Evolutionary conservation across 176 grass and related monocot genomes (phyloP).

Genomic region (Musa acuminata): DNA sequence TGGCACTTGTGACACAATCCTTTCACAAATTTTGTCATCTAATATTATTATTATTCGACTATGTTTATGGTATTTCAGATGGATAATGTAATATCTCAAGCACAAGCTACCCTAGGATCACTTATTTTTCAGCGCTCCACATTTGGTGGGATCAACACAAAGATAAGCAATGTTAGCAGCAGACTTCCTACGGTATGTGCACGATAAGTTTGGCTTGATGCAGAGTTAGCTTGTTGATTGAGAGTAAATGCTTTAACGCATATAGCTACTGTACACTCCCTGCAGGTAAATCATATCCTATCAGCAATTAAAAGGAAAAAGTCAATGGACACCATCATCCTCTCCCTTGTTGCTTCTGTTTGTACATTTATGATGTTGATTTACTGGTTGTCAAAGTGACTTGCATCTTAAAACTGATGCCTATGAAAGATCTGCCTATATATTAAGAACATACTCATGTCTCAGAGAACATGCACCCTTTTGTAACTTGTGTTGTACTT

Average conservation of each 20-base stretch:
- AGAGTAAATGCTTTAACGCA: neutral
- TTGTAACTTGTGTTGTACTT: neutral
- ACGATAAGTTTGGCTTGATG: neutral
- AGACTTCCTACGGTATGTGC: constrained; percentile 69
- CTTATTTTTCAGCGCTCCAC: constrained; percentile 84
- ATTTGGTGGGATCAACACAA: constrained; percentile 79
- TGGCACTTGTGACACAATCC: no score
- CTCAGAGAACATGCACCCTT: neutral
- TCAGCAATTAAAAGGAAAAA: constrained; percentile 84
- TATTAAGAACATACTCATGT: neutral
- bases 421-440: neutral
- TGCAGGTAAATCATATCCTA: constrained; percentile 85
- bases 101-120: constrained; percentile 75
- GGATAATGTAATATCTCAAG: constrained; percentile 95
- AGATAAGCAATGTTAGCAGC: constrained; percentile 90
- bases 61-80: constrained; percentile 38
- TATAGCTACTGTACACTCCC: neutral
- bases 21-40: neutral
- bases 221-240: neutral
- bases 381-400: constrained; percentile 92
- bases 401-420: no score
- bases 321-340: constrained; percentile 96
- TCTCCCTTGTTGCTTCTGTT: constrained; percentile 67
- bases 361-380: constrained; percentile 92
- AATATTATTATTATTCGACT: neutral